Percentiles rank a stretch among this genome's conserved stretches.
phyloP scores from a whole-genome alignment of 345 rosid genomes.

The Leavenworthia alabamica region DNA sequence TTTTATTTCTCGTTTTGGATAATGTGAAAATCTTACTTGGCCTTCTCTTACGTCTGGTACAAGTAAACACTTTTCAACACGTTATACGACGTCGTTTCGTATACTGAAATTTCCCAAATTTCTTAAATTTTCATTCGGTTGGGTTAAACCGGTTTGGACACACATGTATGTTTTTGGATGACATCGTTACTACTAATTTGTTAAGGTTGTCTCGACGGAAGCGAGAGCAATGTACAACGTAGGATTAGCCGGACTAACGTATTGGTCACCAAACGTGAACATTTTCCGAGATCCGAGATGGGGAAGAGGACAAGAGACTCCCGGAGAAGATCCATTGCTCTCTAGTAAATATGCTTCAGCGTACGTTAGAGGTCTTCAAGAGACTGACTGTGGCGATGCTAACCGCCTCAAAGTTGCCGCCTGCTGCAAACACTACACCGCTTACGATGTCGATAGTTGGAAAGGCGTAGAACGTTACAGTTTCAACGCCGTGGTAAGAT shows the following conservation, averaged over 20 bases:
- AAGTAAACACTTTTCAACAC: slow-evolving; percentile 13
- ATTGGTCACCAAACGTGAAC: slow-evolving; percentile 89
- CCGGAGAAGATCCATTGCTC: slow-evolving; percentile 90
- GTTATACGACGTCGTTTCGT: slow-evolving; percentile 3
- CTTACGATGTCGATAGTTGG: slow-evolving; percentile 88
- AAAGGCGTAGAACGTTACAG: slow-evolving; percentile 65
- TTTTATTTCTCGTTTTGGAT: slow-evolving; percentile 20
- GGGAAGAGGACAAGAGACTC: slow-evolving; percentile 97
- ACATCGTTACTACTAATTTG: neutral
- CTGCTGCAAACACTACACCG: slow-evolving; percentile 92
- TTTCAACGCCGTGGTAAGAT: slow-evolving; percentile 70
- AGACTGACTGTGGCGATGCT: slow-evolving; percentile 41
- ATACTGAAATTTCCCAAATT: neutral
- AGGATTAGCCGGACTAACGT: slow-evolving; percentile 83
- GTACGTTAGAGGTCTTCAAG: slow-evolving; percentile 74
- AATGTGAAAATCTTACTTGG: slow-evolving; percentile 7
- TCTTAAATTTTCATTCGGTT: neutral
- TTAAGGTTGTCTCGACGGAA: slow-evolving; percentile 85
- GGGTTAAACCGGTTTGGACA: neutral
- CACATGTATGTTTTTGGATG: neutral
- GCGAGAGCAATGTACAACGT: slow-evolving; percentile 98
- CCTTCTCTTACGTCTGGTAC: slow-evolving; percentile 16
- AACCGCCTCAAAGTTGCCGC: slow-evolving; percentile 89
- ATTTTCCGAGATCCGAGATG: slow-evolving; percentile 93
- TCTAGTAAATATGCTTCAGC: slow-evolving; percentile 61